phyloP scores from a whole-genome alignment of 208 protist genomes.

The Leishmania lainsoni region DNA sequence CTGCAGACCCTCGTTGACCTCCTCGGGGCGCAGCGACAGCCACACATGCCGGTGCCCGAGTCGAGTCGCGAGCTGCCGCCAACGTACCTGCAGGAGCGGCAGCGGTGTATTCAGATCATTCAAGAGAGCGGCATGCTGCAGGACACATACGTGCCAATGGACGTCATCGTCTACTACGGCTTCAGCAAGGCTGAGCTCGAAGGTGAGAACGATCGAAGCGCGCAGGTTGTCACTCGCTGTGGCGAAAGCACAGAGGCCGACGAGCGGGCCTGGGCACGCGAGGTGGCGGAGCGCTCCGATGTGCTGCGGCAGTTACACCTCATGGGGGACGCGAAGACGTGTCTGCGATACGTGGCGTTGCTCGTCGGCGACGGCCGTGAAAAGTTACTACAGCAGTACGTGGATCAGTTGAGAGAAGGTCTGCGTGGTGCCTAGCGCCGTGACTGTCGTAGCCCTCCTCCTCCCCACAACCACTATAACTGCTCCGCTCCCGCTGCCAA shows the following conservation, averaged over 20 bases:
- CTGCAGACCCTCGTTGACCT: slow-evolving; percentile 67
- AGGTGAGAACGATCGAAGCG: slow-evolving; percentile 21
- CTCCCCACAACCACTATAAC: background rate
- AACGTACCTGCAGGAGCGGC: slow-evolving; percentile 62
- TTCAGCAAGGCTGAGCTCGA: slow-evolving; percentile 61
- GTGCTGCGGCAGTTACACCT: slow-evolving; percentile 61
- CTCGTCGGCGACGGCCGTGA: slow-evolving; percentile 65
- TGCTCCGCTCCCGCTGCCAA: background rate
- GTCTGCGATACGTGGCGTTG: slow-evolving; percentile 68
- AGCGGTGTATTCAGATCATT: slow-evolving; percentile 61
- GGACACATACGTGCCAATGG: slow-evolving; percentile 70
- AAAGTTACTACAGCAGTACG: slow-evolving; percentile 64
- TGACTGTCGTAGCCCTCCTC: background rate
- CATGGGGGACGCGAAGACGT: slow-evolving; percentile 82
- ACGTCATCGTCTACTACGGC: slow-evolving; percentile 67
- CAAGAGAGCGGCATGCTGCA: slow-evolving; percentile 70
- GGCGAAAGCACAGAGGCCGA: slow-evolving; percentile 2
- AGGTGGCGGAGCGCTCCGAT: slow-evolving; percentile 44
- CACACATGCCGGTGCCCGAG: slow-evolving; percentile 22
- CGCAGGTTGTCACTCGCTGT: slow-evolving; percentile 14
- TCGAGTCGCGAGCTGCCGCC: slow-evolving; percentile 40
- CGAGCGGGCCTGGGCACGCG: slow-evolving; percentile 10
- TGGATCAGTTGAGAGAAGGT: slow-evolving; percentile 60
- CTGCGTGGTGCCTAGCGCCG: slow-evolving; percentile 17
- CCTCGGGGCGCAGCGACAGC: slow-evolving; percentile 52